Conservation (phyloP, 805 yeast genomes). For the Kuraishia molischiana region DNA sequence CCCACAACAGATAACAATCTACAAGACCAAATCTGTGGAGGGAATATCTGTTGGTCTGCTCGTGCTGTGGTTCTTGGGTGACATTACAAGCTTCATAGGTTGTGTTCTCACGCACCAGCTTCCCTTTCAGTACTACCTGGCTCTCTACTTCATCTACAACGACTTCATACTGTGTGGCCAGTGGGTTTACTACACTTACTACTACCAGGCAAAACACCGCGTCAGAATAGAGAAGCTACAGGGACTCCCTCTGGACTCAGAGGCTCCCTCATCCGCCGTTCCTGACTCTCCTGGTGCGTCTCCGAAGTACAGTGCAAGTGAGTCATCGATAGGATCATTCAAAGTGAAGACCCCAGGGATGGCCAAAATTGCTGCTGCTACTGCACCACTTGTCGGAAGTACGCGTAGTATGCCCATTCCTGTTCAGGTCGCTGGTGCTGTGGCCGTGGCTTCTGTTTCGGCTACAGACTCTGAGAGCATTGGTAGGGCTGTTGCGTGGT, state of each 20-base stretch:
- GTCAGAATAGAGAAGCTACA: constrained; percentile 11
- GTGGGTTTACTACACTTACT: constrained; percentile 56
- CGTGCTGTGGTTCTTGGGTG: constrained; percentile 23
- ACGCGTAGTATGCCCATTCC: not conserved
- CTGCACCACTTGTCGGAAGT: not conserved
- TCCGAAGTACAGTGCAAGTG: too few relatives aligned
- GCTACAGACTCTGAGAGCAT: not conserved
- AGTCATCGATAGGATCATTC: not conserved
- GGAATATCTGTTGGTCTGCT: constrained; percentile 21
- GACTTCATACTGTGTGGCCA: constrained; percentile 64
- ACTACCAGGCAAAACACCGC: constrained; percentile 2
- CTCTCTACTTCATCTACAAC: constrained; percentile 63
- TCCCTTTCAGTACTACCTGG: constrained; percentile 69
- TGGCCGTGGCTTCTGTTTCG: constrained; percentile 4
- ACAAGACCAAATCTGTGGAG: constrained; percentile 17
- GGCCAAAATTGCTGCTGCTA: not conserved
- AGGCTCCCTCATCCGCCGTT: not conserved
- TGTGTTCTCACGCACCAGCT: constrained; percentile 70
- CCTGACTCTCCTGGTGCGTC: not conserved
- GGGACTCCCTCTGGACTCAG: constrained; percentile 19
- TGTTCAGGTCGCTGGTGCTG: not conserved
- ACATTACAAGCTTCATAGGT: constrained; percentile 38
- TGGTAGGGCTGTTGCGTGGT: constrained; percentile 57
- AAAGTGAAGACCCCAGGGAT: not conserved
- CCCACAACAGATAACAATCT: constrained; percentile 25